phyloP scores from a whole-genome alignment of 2,329 filamentous ascomycete species.

The Scorias spongiosa region DNA sequence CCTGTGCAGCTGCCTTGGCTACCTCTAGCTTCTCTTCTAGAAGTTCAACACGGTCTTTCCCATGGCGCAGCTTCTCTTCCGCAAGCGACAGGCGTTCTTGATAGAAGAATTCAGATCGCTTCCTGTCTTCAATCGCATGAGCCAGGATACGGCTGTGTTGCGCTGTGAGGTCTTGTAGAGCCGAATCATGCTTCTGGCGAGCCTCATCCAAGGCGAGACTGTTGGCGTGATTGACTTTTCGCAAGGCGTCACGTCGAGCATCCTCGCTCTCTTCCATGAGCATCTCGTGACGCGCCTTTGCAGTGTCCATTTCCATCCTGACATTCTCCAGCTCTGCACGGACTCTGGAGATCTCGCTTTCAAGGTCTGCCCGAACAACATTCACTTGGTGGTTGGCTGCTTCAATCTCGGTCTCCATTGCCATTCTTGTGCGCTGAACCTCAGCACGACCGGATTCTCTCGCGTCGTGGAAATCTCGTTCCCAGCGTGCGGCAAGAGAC shows the following conservation, averaged over 20 bases:
- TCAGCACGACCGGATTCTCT: constrained; percentile 66
- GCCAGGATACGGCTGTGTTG: constrained; percentile 38
- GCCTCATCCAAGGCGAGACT: constrained; percentile 39
- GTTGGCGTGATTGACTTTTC: constrained; percentile 37
- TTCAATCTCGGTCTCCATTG: constrained; percentile 70
- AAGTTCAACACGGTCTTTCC: constrained; percentile 70
- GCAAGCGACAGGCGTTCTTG: constrained; percentile 69
- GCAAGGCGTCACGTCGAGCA: constrained; percentile 45
- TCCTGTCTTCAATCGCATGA: constrained; percentile 58
- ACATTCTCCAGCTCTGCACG: constrained; percentile 63
- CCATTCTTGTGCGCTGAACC: constrained; percentile 62
- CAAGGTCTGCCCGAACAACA: constrained; percentile 63
- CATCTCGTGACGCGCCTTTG: constrained; percentile 68
- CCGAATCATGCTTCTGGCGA: constrained; percentile 37
- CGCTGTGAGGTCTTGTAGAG: constrained; percentile 34
- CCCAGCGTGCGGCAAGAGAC: constrained; percentile 49
- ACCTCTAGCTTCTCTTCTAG: constrained; percentile 86
- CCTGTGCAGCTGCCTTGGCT: constrained; percentile 70
- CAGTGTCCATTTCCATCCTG: constrained; percentile 64
- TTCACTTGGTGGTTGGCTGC: constrained; percentile 75
- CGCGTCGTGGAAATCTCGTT: constrained; percentile 73
- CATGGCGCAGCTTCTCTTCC: constrained; percentile 68
- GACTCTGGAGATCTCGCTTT: constrained; percentile 59
- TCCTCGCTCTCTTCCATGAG: constrained; percentile 67
- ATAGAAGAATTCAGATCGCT: constrained; percentile 64